Base-by-base conservation (phyloP, 2,329 filamentous ascomycete genomes). In the Venturia carpophila region DNA sequence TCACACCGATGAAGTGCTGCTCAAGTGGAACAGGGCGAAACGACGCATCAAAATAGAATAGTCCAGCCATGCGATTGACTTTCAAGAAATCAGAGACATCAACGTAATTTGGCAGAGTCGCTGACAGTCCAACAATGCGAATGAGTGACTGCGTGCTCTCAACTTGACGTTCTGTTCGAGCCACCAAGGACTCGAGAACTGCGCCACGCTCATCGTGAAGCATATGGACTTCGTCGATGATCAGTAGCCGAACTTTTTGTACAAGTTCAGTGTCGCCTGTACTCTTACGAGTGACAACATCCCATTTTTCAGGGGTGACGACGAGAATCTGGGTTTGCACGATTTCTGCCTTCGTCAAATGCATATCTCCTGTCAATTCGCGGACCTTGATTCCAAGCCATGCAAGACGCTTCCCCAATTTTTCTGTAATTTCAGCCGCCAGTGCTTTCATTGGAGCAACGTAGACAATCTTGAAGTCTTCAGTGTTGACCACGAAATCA, bases 171-270 rank as follows among this genome's bases (percentile, higher is more conserved):
- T 97, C 89, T 0, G 95, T 99, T 71, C 94, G 86, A 13, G 94
- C 94, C 19, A 99, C 95, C 27, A 99, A 82, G 6, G 93, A 97
- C 74, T 99, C 94, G 37, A 99, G 83, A 0, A 99, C 95, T 15
- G 95, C 92, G 72, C 94, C 94, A 74, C 94, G 87, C 75, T 97
- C 94, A 74, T 99, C 94, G 72, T 99, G 95, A 71, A 99, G 87
- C 95, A 99, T 99, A 73, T 99, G 94, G 0, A 99, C 94, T 78
- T 99, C 94, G 75, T 99, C 94, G 68, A 99, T 97, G 71, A 99
- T 97, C 67, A 99, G 83, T 1, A 99, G 81, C 13, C 93, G 87
- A 30, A 99, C 94, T 74, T 99, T 99, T 71, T 99, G 94, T 17
- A 99, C 95, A 3, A 99, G 84, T 73, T 97, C 94, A 0, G 94